phyloP scores from a whole-genome alignment of 306 rosid genomes.

The Lablab purpureus region DNA sequence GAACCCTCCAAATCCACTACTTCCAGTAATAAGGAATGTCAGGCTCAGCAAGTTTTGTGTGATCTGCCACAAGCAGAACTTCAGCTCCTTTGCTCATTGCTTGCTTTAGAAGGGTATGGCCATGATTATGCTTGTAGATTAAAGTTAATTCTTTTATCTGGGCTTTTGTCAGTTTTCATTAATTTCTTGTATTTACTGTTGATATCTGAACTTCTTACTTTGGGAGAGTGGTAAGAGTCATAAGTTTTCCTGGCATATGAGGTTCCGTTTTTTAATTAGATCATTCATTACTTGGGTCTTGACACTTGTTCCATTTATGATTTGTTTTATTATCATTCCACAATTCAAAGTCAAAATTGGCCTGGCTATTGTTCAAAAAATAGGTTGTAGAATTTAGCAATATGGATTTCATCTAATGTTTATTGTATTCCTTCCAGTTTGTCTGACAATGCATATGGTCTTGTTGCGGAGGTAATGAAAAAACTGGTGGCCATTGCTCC shows the following conservation, averaged over 20 bases:
- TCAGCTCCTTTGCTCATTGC: constrained; percentile 88
- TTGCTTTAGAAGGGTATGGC: constrained; percentile 95
- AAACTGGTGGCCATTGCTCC: constrained; percentile 91
- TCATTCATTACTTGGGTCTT: constrained; percentile 20
- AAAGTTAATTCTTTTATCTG: not conserved
- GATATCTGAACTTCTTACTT: not conserved
- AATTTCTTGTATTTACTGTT: not conserved
- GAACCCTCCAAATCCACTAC: constrained; percentile 60
- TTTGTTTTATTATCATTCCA: constrained; percentile 31
- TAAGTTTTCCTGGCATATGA: not conserved
- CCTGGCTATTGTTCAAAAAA: constrained; percentile 21
- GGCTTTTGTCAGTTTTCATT: not conserved
- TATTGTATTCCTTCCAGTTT: constrained; percentile 62
- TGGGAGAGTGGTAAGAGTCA: not conserved
- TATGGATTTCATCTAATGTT: constrained; percentile 45
- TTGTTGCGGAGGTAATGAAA: constrained; percentile 93
- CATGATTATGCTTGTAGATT: constrained; percentile 29
- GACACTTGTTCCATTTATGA: constrained; percentile 13
- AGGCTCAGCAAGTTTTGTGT: constrained; percentile 62
- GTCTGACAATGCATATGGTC: constrained; percentile 89
- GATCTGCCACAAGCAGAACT: constrained; percentile 86
- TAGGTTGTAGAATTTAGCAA: constrained; percentile 18
- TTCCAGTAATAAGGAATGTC: constrained; percentile 58
- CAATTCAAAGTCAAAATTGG: constrained; percentile 13
- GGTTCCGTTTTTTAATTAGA: constrained; percentile 11